Percentiles rank a stretch among this genome's conserved stretches.
Conservation (phyloP, 768 basidiomycete genomes). For the Tremella fuciformis region DNA sequence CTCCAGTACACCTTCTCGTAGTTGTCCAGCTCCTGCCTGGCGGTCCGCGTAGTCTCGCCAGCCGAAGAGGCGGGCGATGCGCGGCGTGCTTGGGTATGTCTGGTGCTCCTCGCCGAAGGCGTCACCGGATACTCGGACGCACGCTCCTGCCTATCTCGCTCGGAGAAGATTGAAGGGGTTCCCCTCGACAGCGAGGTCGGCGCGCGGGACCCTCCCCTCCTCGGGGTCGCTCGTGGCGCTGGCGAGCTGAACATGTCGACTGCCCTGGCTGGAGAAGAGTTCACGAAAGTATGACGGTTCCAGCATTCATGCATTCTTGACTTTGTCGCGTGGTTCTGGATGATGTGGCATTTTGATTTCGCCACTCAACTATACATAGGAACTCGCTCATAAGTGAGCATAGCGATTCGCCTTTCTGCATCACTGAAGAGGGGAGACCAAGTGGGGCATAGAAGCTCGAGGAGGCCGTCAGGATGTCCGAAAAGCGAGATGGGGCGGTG, state of each 20-base stretch:
- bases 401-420: too few species aligned
- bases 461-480: background rate
- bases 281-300: background rate
- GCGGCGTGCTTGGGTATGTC: slow-evolving; percentile 14
- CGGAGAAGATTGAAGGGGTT: slow-evolving; percentile 33
- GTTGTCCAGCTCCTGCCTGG: slow-evolving; percentile 17
- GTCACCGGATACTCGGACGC: slow-evolving; percentile 20
- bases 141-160: slow-evolving; percentile 14
- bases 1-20: slow-evolving; percentile 28
- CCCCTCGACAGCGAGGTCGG: slow-evolving; percentile 16
- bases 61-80: slow-evolving; percentile 37
- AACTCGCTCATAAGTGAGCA: too few species aligned
- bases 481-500: slow-evolving; percentile 4
- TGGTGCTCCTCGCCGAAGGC: slow-evolving; percentile 22
- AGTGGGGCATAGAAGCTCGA: too few species aligned
- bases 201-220: slow-evolving; percentile 12
- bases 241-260: slow-evolving; percentile 39
- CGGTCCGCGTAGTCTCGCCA: slow-evolving; percentile 34
- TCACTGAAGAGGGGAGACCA: too few species aligned
- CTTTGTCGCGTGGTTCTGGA: too few species aligned
- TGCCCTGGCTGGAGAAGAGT: too few species aligned
- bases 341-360: slow-evolving; percentile 7
- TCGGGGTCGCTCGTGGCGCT: slow-evolving; percentile 32
- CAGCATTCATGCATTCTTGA: too few species aligned
- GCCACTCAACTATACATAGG: background rate